Evolutionary conservation across 768 basidiomycete genomes (phyloP).

Genomic region (Amyloporia xantha): DNA sequence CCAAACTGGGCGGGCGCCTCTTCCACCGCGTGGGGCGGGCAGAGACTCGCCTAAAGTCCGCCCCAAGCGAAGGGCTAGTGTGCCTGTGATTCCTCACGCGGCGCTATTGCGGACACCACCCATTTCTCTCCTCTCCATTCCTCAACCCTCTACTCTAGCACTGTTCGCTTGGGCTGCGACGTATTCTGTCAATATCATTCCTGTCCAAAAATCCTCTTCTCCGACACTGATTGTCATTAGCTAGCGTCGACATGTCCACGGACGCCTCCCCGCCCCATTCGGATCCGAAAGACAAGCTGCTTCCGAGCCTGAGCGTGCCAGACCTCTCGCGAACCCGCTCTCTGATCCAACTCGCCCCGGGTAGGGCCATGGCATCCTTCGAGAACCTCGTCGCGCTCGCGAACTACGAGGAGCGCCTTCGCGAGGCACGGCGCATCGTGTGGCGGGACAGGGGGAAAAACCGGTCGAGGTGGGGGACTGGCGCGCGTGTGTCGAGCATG

Average conservation of each 20-base stretch:
- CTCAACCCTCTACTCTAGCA: too few relatives aligned
- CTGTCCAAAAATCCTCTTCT: too few relatives aligned
- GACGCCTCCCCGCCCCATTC: neutral
- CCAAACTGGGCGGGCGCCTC: too few relatives aligned
- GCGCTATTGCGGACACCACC: too few relatives aligned
- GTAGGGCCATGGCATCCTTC: constrained; percentile 63
- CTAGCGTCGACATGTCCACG: neutral
- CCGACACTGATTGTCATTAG: too few relatives aligned
- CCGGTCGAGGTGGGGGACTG: constrained; percentile 59
- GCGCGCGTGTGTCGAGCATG: constrained; percentile 65
- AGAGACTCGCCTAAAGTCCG: too few relatives aligned
- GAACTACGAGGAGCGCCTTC: constrained; percentile 72
- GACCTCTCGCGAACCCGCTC: constrained; percentile 21
- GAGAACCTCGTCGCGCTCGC: constrained; percentile 82
- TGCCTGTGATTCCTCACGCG: too few relatives aligned
- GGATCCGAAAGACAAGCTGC: neutral
- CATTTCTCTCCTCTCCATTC: too few relatives aligned
- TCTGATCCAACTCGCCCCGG: constrained; percentile 47
- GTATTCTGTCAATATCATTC: too few relatives aligned
- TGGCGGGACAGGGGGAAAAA: constrained; percentile 79
- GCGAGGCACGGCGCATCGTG: constrained; percentile 70
- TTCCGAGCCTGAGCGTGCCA: neutral
- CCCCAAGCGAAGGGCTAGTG: too few relatives aligned
- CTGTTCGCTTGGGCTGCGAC: too few relatives aligned
- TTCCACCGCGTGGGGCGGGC: too few relatives aligned